Percentiles rank a stretch among this genome's conserved stretches.
phyloP scores from a whole-genome alignment of 2,329 filamentous ascomycete genomes.

The Talaromyces sp. region DNA sequence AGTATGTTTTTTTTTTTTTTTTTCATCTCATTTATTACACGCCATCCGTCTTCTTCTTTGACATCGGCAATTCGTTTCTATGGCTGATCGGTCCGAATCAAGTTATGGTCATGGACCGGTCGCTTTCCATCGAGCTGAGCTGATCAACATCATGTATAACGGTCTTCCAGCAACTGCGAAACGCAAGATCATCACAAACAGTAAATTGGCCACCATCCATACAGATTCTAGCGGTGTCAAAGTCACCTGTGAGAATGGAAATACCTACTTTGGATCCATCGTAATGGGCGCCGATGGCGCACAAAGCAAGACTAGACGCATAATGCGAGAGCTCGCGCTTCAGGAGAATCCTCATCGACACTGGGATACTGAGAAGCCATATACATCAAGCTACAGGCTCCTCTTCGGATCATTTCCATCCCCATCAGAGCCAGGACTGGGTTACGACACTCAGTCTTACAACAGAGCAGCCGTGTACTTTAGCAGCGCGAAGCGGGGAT shows the following conservation, averaged over 20 bases:
- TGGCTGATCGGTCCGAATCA: not conserved
- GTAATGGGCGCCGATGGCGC: constrained; percentile 18
- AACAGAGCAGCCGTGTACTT: constrained; percentile 33
- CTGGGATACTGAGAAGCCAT: constrained; percentile 7
- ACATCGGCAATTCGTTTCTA: no score
- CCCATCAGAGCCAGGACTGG: constrained; percentile 1
- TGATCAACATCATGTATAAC: constrained; percentile 13
- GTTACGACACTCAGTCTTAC: constrained; percentile 13
- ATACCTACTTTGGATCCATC: constrained; percentile 7
- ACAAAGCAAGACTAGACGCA: constrained; percentile 10
- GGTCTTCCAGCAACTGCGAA: constrained; percentile 6
- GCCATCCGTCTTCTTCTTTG: not conserved
- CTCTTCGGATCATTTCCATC: constrained; percentile 7
- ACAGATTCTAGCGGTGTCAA: not conserved
- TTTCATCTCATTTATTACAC: no score
- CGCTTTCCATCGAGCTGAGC: constrained; percentile 16
- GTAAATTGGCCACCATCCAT: not conserved
- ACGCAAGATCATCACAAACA: constrained; percentile 2
- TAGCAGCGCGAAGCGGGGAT: constrained; percentile 30
- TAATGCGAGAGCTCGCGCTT: constrained; percentile 8
- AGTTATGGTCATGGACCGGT: constrained; percentile 13
- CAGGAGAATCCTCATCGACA: not conserved
- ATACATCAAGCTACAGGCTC: not conserved
- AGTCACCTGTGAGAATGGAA: constrained; percentile 2
- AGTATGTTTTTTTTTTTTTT: not conserved